Base-by-base conservation (phyloP, 2,329 filamentous ascomycete genomes). In the Didymosphaeria variabile region DNA sequence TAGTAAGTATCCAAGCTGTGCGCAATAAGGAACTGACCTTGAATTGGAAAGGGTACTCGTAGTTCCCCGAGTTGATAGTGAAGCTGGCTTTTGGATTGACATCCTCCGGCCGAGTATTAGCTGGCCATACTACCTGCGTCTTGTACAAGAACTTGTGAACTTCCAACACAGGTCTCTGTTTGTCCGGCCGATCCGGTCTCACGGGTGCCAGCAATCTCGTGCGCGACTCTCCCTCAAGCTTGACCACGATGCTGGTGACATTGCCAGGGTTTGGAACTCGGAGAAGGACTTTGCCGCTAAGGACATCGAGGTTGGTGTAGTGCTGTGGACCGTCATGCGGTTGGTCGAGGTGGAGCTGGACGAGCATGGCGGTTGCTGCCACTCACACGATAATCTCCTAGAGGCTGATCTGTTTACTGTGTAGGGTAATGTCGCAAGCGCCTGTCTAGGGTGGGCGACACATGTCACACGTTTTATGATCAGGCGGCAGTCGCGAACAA, bases 21-120 rank as follows among this genome's bases (percentile, higher is more conserved):
- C 17, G 40, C 38, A 3, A 40, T 8, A 15, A 10, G 23, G 8
- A 13, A 47, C 88, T 85, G 34, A 94, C 82, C 80, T 92, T 92
- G 82, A 95, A 93, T 49, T 84, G 83, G 80, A 94, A 95, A 1
- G 90, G 88, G 71, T 93, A 95, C 68, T 90, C 86, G 76, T 94
- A 90, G 68, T 88, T 84, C 58, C 92, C 92, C 0, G 89, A 82
- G 58, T 88, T 85, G 34, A 94, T 79, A 0, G 88, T 86, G 67
- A 85, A 89, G 34, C 84, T 80, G 17, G 76, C 72, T 58, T 78
- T 81, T n/a, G 76, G 63, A 57, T 78, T 73, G 26, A 72, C 67
- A 13, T 84, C 75, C 72, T 78, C 74, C 17, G 76, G 71, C 9
- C 68, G 66, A 57, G 72, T 71, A 81, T 75, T 80, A 50, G 87